Base-by-base conservation (phyloP, 495 filamentous ascomycete genomes). In the Rusavskia elegans region DNA sequence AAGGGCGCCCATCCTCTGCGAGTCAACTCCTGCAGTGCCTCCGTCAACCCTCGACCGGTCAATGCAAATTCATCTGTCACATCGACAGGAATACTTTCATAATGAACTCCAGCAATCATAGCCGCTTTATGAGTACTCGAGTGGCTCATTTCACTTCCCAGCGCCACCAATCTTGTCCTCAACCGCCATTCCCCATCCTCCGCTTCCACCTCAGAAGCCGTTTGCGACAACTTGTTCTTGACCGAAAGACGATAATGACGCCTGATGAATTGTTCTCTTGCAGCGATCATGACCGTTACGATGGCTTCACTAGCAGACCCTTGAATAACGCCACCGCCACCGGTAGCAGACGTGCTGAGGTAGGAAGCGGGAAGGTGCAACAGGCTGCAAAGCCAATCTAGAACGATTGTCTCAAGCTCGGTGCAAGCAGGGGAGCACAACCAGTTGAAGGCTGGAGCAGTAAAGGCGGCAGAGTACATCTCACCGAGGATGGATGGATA, bases 381-480 rank as follows among this genome's bases (percentile, higher is more conserved):
- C 13, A 85, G 69, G 56, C 83, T 76, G 21, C 82, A 85, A 17
- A 97, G 67, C 90, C 90, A 97, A 67, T 96, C 92, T 55, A 97
- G 75, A 32, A 95, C 84, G 44, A 94, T 79, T 0, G 92, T 96
- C 70, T 98, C 92, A 42, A 98, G 74, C 63, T 98, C 92, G 5
- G 92, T 98, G n/a, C 92, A 82, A 19, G 85, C 92, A 1, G 92
- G 92, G 3, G 83, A 88, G 65, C 90, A 96, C 46, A 96, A 78
- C 92, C 92, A 98, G 67, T 96, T 96, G 74, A 98, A 98, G 9
- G 86, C 86, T 11, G 92, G 87, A 3, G 85, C 85, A 8, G 79
- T 89, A 63, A 97, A 88, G 4, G 89, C 84, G 0, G 86, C 79
- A 3, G 79, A 84, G 69, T 95, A 98, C 65, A 98, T 81, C 67